Percentiles rank a stretch among this genome's conserved stretches.
Evolutionary conservation across 371 early-diverging fungal species (phyloP).

Genomic region (Funneliformis caledonium): DNA sequence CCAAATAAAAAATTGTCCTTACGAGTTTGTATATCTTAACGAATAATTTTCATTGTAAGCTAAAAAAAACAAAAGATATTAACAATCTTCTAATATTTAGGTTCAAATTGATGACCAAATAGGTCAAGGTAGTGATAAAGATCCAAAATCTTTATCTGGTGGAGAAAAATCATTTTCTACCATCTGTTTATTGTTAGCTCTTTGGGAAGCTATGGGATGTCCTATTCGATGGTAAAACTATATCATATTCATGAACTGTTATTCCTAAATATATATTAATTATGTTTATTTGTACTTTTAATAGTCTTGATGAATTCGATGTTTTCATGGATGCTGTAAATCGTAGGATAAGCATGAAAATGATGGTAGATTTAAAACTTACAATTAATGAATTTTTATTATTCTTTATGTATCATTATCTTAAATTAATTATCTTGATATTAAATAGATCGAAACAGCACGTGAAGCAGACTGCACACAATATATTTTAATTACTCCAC

Average conservation of each 20-base stretch:
- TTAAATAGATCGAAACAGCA: constrained; percentile 74
- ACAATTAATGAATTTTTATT: background rate
- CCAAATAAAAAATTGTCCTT: constrained; percentile 68
- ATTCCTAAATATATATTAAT: background rate
- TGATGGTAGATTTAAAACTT: constrained; percentile 62
- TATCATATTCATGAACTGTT: background rate
- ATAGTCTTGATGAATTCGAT: constrained; percentile 98
- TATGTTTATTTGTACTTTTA: background rate
- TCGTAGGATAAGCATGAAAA: constrained; percentile 81
- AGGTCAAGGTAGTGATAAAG: constrained; percentile 64
- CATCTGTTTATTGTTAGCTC: constrained; percentile 91
- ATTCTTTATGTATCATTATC: background rate
- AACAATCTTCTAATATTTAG: constrained; percentile 33
- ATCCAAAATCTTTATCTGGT: constrained; percentile 92
- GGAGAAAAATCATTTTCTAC: constrained; percentile 99
- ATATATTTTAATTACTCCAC: constrained; percentile 95
- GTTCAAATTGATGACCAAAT: constrained; percentile 51
- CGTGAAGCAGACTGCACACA: constrained; percentile 72
- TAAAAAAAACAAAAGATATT: constrained; percentile 7
- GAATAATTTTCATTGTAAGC: background rate
- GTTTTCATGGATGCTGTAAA: constrained; percentile 99
- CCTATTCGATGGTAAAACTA: constrained; percentile 84
- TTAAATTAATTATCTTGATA: background rate
- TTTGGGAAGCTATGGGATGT: constrained; percentile 97
- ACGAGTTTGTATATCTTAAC: constrained; percentile 54